Conservation (phyloP, 2,329 filamentous ascomycete species). For the Calcarisporium arbuscula region DNA sequence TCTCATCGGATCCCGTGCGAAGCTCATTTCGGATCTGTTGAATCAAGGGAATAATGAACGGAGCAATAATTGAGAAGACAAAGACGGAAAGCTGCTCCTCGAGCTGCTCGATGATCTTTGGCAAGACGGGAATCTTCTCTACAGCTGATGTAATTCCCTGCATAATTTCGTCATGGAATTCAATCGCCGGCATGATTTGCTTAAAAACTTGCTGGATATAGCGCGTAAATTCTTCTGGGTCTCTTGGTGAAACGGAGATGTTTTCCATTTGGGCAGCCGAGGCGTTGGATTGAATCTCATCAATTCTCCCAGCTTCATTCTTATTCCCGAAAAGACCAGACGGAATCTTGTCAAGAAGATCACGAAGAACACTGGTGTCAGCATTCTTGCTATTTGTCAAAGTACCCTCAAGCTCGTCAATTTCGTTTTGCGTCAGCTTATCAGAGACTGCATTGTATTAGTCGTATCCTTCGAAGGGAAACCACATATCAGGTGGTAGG, state of each 20-base stretch:
- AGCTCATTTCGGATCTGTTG: slow-evolving; percentile 82
- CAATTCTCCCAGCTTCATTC: slow-evolving; percentile 67
- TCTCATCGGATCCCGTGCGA: slow-evolving; percentile 75
- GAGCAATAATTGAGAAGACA: slow-evolving; percentile 86
- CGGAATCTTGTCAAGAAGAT: slow-evolving; percentile 76
- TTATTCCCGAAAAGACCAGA: slow-evolving; percentile 71
- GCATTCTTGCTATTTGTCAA: slow-evolving; percentile 58
- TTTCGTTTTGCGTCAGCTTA: slow-evolving; percentile 85
- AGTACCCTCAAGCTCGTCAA: slow-evolving; percentile 81
- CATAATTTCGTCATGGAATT: slow-evolving; percentile 87
- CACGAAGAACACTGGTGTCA: slow-evolving; percentile 69
- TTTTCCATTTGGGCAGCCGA: slow-evolving; percentile 69
- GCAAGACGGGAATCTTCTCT: slow-evolving; percentile 78
- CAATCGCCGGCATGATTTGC: slow-evolving; percentile 82
- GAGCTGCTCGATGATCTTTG: slow-evolving; percentile 77
- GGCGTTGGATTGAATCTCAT: slow-evolving; percentile 74
- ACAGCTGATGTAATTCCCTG: slow-evolving; percentile 71
- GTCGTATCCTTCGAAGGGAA: no score
- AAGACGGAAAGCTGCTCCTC: slow-evolving; percentile 84
- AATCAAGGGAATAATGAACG: slow-evolving; percentile 81
- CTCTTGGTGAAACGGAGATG: slow-evolving; percentile 64
- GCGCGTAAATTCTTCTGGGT: slow-evolving; percentile 78
- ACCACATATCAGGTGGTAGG: no score
- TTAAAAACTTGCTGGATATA: slow-evolving; percentile 67
- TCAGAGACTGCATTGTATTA: slow-evolving; percentile 71